Conservation (phyloP, 495 filamentous ascomycete species). For the Penicillium silybi region DNA sequence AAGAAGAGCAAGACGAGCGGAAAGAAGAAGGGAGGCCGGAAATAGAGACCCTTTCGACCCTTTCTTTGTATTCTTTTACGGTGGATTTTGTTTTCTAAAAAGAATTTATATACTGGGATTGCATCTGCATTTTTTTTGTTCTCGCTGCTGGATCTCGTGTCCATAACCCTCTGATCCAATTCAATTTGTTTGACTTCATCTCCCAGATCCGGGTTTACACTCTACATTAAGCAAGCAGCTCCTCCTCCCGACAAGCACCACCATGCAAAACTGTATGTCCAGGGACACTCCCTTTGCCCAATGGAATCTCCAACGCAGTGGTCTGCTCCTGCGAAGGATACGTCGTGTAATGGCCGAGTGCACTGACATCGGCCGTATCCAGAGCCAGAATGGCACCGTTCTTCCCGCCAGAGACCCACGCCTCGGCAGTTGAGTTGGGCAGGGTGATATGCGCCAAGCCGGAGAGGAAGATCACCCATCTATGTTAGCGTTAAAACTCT, state of each 20-base stretch:
- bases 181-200: neutral
- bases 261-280: conserved; percentile 39
- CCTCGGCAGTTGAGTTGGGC: conserved; percentile 37
- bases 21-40: conserved; percentile 36
- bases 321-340: conserved; percentile 46
- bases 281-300: conserved; percentile 33
- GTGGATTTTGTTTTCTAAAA: neutral
- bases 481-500: conserved; percentile 19
- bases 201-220: too few species aligned
- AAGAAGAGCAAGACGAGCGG: conserved; percentile 36
- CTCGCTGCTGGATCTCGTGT: neutral
- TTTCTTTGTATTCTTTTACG: neutral
- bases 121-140: neutral
- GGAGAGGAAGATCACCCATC: conserved; percentile 49
- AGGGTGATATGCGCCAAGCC: conserved; percentile 51
- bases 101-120: conserved; percentile 5
- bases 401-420: conserved; percentile 40
- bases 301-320: conserved; percentile 39
- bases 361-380: conserved; percentile 46
- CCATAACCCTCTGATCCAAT: neutral
- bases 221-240: conserved; percentile 10
- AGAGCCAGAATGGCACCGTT: conserved; percentile 46
- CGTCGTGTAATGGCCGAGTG: conserved; percentile 42
- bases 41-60: too few species aligned
- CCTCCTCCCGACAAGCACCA: conserved; percentile 32